Base-by-base conservation (phyloP, 2,329 filamentous ascomycete genomes). In the Pseudocercospora eumusae region DNA sequence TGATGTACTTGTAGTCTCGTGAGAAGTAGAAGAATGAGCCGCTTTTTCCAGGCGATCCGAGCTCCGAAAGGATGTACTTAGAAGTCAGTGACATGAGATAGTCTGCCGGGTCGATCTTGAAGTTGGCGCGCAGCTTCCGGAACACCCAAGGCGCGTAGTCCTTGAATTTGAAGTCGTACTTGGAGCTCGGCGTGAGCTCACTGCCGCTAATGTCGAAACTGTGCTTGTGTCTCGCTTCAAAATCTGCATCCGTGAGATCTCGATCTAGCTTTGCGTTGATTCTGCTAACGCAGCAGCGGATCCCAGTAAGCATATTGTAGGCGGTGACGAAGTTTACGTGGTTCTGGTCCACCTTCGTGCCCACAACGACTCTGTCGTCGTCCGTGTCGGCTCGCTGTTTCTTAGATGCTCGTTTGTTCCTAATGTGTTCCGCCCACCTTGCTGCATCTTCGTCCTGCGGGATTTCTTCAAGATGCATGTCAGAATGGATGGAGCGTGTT, bases 121-220 rank as follows among this genome's bases (percentile, higher is more conserved):
- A 99, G 66, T 89, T 89, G 54, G 87, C 82, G 68, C 95, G 90
- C 47, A 99, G 84, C 78, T 92, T 91, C 72, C 95, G 91, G 79
- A 99, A 99, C 62, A 99, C 95, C 93, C 93, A 98, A 61, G 95
- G 95, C n/a, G 93, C 93, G 77, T 99, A 99, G 79, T 99, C 95
- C 81, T 99, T 99, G 84, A 99, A 99, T 78, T 99, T 99, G 87
- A 99, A 99, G 80, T 99, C 95, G 81, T 99, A 99, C 79, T 99
- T 98, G 69, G 95, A 93, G 65, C 93, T 97, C 21, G 95, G 95
- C 4, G 96, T 96, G 75, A 99, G 82, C 81, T 99, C 95, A 76
- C 97, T 97, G 67, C 95, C 95, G 68, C 93, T 96, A 74, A 98
- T 96, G 78, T 98, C 95, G 82, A 99, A 99, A 52, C 93, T 97